phyloP scores from a whole-genome alignment of 768 basidiomycete species.

The Tylopilus subfusipes region DNA sequence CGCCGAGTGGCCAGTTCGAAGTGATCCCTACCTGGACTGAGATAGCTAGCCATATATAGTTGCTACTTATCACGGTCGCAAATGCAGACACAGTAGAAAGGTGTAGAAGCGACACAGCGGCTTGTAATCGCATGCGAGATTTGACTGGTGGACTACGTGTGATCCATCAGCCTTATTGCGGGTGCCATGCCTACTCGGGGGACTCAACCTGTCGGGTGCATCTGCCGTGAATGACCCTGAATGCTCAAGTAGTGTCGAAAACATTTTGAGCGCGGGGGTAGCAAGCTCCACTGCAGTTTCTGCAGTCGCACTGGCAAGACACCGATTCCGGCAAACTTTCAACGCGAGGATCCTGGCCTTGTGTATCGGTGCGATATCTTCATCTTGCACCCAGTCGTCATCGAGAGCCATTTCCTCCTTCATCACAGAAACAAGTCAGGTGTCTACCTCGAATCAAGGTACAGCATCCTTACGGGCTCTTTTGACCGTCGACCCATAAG shows the following conservation, averaged over 20 bases:
- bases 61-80: conserved; percentile 50
- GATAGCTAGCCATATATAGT: conserved; percentile 69
- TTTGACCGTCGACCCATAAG: conserved; percentile 54
- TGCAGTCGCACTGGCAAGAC: conserved; percentile 59
- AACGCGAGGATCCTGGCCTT: conserved; percentile 70
- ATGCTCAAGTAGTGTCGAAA: conserved; percentile 65
- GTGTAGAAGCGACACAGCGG: conserved; percentile 77
- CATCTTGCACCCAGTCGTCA: conserved; percentile 77
- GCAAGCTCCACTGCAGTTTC: conserved; percentile 64
- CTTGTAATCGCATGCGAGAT: conserved; percentile 79
- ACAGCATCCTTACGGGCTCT: conserved; percentile 40
- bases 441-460: background rate
- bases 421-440: conserved; percentile 2
- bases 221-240: conserved; percentile 64
- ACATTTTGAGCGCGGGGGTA: conserved; percentile 72
- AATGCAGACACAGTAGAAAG: conserved; percentile 60
- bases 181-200: background rate
- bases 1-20: background rate
- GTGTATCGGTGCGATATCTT: conserved; percentile 53
- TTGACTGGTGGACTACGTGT: conserved; percentile 52
- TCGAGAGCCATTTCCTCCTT: conserved; percentile 58
- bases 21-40: conserved; percentile 66
- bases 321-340: conserved; percentile 80
- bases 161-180: conserved; percentile 11
- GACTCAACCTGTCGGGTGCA: conserved; percentile 46